Percentiles rank a stretch among this genome's conserved stretches.
Conservation (phyloP, 2,329 filamentous ascomycete species). For the Stachybotrys elegans region DNA sequence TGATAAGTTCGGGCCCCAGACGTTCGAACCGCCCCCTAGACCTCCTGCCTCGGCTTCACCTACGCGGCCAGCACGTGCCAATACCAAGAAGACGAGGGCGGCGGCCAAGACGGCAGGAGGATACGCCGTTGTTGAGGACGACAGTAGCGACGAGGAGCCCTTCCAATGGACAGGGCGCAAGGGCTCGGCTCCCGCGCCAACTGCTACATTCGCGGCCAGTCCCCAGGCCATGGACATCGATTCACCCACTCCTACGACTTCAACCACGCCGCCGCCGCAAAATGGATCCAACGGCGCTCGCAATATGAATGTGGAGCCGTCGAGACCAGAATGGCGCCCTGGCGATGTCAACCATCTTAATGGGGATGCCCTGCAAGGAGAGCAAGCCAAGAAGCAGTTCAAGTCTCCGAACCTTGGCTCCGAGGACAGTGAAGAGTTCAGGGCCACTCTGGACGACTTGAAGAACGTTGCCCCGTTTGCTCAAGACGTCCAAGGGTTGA, state of each 20-base stretch:
- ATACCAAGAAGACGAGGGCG: conserved; percentile 57
- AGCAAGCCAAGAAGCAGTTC: conserved; percentile 15
- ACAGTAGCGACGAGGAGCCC: conserved; percentile 38
- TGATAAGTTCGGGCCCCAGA: conserved; percentile 48
- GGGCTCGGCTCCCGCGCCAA: conserved; percentile 20
- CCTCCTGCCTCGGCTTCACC: conserved; percentile 37
- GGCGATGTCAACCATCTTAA: conserved; percentile 34
- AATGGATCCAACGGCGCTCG: conserved; percentile 28
- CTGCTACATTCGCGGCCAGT: conserved; percentile 31
- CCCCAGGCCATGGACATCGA: conserved; percentile 64
- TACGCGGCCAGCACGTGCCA: conserved; percentile 35
- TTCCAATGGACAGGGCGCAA: conserved; percentile 29
- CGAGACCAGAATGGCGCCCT: conserved; percentile 54
- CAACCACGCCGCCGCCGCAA: conserved; percentile 10
- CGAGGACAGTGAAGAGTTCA: conserved; percentile 51
- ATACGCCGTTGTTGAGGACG: conserved; percentile 41
- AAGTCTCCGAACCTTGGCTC: conserved; percentile 40
- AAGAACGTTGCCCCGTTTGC: conserved; percentile 52
- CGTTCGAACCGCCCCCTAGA: conserved; percentile 43
- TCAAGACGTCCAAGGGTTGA: conserved; percentile 41
- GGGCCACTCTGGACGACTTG: conserved; percentile 49
- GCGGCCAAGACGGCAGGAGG: conserved; percentile 47
- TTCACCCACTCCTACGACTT: conserved; percentile 34
- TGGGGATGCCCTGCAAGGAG: conserved; percentile 14
- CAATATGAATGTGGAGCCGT: conserved; percentile 54